Evolutionary conservation across 352 stramenopile species (phyloP).

Genomic region (Pythium rishiriense): DNA sequence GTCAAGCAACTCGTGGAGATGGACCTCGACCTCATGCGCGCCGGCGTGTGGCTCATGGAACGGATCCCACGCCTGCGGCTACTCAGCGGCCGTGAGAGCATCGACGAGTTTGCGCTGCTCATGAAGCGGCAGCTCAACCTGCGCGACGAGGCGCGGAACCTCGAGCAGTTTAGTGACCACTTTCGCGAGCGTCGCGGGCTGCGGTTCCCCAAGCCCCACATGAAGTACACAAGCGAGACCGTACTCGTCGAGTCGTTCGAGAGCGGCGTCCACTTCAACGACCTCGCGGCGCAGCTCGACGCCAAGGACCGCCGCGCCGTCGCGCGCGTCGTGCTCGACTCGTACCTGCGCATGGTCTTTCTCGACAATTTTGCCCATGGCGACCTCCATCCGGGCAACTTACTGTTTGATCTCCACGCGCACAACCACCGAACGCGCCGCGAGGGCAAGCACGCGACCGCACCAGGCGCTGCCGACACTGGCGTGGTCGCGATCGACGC

Average conservation of each 20-base stretch:
- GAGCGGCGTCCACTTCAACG: conserved; percentile 70
- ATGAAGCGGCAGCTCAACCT: conserved; percentile 93
- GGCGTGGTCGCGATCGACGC: conserved; percentile 81
- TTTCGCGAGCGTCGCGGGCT: conserved; percentile 65
- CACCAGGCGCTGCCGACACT: conserved; percentile 12
- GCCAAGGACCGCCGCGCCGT: conserved; percentile 56
- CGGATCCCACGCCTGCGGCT: conserved; percentile 58
- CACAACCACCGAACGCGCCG: conserved; percentile 8
- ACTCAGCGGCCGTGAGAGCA: conserved; percentile 75
- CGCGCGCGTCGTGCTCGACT: conserved; percentile 78
- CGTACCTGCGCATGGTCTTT: conserved; percentile 95
- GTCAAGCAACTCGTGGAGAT: conserved; percentile 85
- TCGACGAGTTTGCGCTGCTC: conserved; percentile 83
- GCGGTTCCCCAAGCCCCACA: conserved; percentile 73
- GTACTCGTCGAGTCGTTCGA: conserved; percentile 93
- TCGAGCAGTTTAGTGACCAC: conserved; percentile 76
- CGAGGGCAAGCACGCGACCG: conserved; percentile 6
- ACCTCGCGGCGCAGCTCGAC: conserved; percentile 54
- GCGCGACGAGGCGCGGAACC: conserved; percentile 87
- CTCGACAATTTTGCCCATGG: conserved; percentile 94
- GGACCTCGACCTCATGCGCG: conserved; percentile 85
- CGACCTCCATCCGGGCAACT: conserved; percentile 93
- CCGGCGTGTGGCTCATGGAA: conserved; percentile 65
- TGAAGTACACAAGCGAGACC: conserved; percentile 71
- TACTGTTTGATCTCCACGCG: conserved; percentile 66